Evolutionary conservation across 148 eudicot genomes (phyloP), one percentile per base, ranked within the genome.

Genomic region (Beta vulgaris): DNA sequence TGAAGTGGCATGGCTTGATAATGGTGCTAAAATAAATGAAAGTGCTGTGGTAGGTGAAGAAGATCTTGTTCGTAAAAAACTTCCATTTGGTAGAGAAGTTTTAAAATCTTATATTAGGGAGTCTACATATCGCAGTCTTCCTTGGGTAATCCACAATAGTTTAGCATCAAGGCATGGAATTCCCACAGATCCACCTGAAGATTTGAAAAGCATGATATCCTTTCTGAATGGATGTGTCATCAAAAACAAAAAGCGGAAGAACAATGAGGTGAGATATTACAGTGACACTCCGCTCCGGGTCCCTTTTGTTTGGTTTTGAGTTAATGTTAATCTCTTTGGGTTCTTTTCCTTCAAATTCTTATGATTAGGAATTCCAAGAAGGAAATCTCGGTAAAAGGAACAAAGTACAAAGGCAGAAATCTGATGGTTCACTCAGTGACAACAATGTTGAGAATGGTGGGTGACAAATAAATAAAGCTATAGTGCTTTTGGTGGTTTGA

Each of bases 91-190:
- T 67, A 80, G 93, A 83, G 88, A 85, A 74, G 84, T 88, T 77
- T 76, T 95, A 62, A 95, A 90, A 87, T 92, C 99, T 62, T 95
- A 86, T 75, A 87, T 95, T 15, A 89, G 89, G 82, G 96, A 95
- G 81, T 92, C 94, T 53, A 95, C 99, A 40, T 92, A 89, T 81
- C 81, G 94, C 55, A 92, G 79, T 78, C 78, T 81, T 79, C 99
- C 99, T 61, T 95, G 99, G 99, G 98, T 95, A 67, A 75, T 95
- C 67, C 99, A 95, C 75, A 85, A 87, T 46, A 82, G 82, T 68
- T 78, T 95, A 86, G 96, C 99, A 42, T 74, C 73, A 66, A 91
- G 84, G 81, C 83, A 90, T 82, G 90, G 91, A 77, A 87, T 95
- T 76, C 75, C 99, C 43, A 88, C 90, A 78, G 87, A 87, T 79